Evolutionary conservation across 2,329 filamentous ascomycete species (phyloP).

Genomic region (Knoxdaviesia capensis): DNA sequence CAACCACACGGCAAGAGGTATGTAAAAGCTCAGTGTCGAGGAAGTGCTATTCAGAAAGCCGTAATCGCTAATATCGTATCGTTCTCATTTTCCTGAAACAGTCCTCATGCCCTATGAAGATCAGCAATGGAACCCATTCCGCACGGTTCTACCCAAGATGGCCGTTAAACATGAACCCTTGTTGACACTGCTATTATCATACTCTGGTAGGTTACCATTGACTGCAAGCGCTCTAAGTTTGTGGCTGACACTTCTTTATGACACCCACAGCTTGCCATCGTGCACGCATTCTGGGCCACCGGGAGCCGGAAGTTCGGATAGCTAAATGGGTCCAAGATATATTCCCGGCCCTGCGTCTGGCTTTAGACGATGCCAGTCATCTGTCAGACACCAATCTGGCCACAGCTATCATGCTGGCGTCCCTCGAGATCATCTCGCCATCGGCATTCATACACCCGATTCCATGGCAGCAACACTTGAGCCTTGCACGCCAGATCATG

Average conservation of each 20-base stretch:
- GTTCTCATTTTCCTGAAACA: constrained; percentile 1
- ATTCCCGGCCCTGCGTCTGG: constrained; percentile 50
- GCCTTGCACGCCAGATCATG: constrained; percentile 58
- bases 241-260: background rate
- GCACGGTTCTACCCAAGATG: constrained; percentile 33
- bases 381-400: constrained; percentile 58
- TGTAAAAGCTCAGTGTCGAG: constrained; percentile 13
- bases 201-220: constrained; percentile 28
- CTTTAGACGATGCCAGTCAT: constrained; percentile 38
- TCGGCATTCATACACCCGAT: constrained; percentile 64
- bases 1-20: constrained; percentile 55
- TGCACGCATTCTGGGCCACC: constrained; percentile 51
- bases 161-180: constrained; percentile 50
- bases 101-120: constrained; percentile 30
- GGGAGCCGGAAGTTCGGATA: constrained; percentile 58
- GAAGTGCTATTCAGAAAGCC: too few species aligned
- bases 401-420: constrained; percentile 69
- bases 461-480: constrained; percentile 62
- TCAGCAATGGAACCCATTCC: constrained; percentile 29
- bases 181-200: constrained; percentile 58
- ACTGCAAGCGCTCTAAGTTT: background rate
- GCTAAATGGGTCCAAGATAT: constrained; percentile 63
- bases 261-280: constrained; percentile 45
- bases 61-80: background rate
- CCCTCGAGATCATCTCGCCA: constrained; percentile 65